Conservation (phyloP, 352 stramenopile species). For the Aphanomyces astaci region DNA sequence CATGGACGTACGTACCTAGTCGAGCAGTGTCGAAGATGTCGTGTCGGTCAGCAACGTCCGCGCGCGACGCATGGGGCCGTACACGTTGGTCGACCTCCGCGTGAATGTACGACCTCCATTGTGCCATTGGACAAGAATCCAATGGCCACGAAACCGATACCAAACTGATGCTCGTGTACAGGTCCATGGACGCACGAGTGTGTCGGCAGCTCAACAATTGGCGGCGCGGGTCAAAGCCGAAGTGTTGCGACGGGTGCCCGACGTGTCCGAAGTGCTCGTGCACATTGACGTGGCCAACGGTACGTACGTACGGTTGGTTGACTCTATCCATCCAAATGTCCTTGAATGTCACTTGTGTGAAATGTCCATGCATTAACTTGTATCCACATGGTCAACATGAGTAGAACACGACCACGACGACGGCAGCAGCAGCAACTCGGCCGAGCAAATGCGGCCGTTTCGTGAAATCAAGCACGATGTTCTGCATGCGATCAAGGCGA, state of each 20-base stretch:
- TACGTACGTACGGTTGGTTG: conserved; percentile 21
- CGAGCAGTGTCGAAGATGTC: conserved; percentile 71
- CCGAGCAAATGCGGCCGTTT: conserved; percentile 60
- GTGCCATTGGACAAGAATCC: too few species aligned
- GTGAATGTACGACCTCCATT: too few species aligned
- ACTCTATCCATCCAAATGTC: neutral
- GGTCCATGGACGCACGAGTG: conserved; percentile 59
- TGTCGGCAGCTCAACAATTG: conserved; percentile 80
- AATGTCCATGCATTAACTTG: neutral
- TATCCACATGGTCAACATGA: neutral
- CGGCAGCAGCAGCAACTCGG: conserved; percentile 18
- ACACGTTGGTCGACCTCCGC: conserved; percentile 77
- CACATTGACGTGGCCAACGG: conserved; percentile 73
- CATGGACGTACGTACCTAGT: conserved; percentile 31
- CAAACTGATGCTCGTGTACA: too few species aligned
- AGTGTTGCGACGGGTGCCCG: conserved; percentile 54
- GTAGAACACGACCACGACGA: conserved; percentile 29
- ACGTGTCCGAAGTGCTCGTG: conserved; percentile 84
- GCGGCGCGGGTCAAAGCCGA: conserved; percentile 55
- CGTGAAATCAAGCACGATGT: conserved; percentile 68
- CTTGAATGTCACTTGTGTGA: too few species aligned
- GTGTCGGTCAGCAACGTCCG: conserved; percentile 71
- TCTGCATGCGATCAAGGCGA: conserved; percentile 42
- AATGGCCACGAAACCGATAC: too few species aligned
- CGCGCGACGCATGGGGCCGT: conserved; percentile 78